phyloP scores from a whole-genome alignment of 352 stramenopile genomes.

The Saprolegnia parasitica region DNA sequence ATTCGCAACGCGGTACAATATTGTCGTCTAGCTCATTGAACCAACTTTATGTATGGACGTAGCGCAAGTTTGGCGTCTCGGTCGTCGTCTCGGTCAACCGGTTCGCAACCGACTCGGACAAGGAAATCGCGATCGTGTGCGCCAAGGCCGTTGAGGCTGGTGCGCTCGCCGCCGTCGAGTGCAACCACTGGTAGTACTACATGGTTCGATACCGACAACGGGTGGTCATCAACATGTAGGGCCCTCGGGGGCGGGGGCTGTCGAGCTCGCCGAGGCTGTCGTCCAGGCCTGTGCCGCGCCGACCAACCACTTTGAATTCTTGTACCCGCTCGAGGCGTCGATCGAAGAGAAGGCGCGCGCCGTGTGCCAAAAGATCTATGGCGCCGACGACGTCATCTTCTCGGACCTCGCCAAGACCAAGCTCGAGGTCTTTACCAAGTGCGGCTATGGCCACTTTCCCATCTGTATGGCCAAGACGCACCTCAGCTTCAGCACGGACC shows the following conservation, averaged over 20 bases:
- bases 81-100: slow-evolving; percentile 94
- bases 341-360: slow-evolving; percentile 96
- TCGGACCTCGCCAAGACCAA: slow-evolving; percentile 56
- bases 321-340: slow-evolving; percentile 91
- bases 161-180: slow-evolving; percentile 87
- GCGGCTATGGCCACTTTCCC: slow-evolving; percentile 65
- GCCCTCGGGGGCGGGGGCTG: slow-evolving; percentile 92
- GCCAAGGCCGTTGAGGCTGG: slow-evolving; percentile 87
- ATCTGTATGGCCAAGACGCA: slow-evolving; percentile 99
- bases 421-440: slow-evolving; percentile 62
- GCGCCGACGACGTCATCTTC: slow-evolving; percentile 70
- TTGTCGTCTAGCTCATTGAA: not conserved
- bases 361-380: slow-evolving; percentile 94
- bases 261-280: slow-evolving; percentile 89
- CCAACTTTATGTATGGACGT: not conserved
- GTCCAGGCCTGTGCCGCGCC: slow-evolving; percentile 80
- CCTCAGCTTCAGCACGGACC: slow-evolving; percentile 95
- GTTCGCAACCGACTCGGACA: slow-evolving; percentile 57
- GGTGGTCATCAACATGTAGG: slow-evolving; percentile 52
- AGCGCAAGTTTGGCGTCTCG: slow-evolving; percentile 89
- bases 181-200: slow-evolving; percentile 24
- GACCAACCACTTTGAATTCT: slow-evolving; percentile 85
- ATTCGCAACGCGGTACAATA: slow-evolving; percentile 86
- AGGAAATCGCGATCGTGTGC: slow-evolving; percentile 93
- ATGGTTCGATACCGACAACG: not conserved